phyloP scores from a whole-genome alignment of 2,329 filamentous ascomycete species.

The Aspergillus ochraceus region DNA sequence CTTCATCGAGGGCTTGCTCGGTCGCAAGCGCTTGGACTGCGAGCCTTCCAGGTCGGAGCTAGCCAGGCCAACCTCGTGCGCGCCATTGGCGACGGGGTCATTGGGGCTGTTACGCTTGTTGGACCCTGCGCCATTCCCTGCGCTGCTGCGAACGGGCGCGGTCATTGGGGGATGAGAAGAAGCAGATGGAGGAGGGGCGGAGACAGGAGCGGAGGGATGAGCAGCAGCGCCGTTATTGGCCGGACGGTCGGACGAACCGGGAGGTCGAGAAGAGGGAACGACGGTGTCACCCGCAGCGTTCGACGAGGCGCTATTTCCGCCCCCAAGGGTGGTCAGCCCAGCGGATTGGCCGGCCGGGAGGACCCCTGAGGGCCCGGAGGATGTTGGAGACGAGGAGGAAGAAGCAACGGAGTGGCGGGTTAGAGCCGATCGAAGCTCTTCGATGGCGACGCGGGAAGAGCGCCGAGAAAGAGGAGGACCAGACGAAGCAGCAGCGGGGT shows the following conservation, averaged over 20 bases:
- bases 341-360: constrained; percentile 35
- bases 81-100: constrained; percentile 24
- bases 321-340: constrained; percentile 34
- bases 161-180: constrained; percentile 30
- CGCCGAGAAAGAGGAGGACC: constrained; percentile 31
- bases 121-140: constrained; percentile 20
- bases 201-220: constrained; percentile 16
- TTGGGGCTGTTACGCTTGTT: constrained; percentile 38
- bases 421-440: constrained; percentile 42
- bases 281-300: constrained; percentile 16
- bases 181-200: constrained; percentile 17
- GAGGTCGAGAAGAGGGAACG: constrained; percentile 6
- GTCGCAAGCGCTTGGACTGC: constrained; percentile 48
- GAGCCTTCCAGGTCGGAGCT: constrained; percentile 31
- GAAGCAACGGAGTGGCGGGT: constrained; percentile 40
- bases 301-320: constrained; percentile 26
- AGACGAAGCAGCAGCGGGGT: constrained; percentile 16
- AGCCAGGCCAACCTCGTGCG: constrained; percentile 19
- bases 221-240: constrained; percentile 10
- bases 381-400: constrained; percentile 23
- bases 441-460: constrained; percentile 39
- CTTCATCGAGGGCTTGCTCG: constrained; percentile 50
- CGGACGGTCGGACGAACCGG: constrained; percentile 10
- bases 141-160: constrained; percentile 21
- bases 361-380: constrained; percentile 35